A percentile compares a stretch with the other conserved stretches of the same genome.
Evolutionary conservation across 495 filamentous ascomycete species (phyloP).

Genomic region (Neurospora sp.): DNA sequence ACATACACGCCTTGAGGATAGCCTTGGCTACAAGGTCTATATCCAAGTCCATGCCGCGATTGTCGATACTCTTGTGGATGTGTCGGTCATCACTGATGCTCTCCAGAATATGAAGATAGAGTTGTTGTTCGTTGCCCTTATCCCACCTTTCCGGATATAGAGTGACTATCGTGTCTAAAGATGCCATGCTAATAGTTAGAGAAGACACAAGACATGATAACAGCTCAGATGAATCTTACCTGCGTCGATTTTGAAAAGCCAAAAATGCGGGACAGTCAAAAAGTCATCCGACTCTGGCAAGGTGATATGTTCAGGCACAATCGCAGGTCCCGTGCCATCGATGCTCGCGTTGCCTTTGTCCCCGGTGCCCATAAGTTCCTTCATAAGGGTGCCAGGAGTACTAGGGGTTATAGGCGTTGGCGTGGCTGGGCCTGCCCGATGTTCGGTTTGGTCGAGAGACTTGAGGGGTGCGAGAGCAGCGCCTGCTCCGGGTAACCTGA

Average conservation of each 20-base stretch:
- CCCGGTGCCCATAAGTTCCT: not conserved
- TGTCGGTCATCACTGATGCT: not conserved
- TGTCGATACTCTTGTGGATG: too few species aligned
- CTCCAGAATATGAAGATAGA: not conserved
- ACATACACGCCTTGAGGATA: not conserved
- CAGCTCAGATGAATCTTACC: not conserved
- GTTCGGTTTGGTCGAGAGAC: not conserved
- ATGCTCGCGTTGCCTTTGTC: accelerated
- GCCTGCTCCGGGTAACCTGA: not conserved
- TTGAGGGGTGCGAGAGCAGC: not conserved
- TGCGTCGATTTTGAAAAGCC: constrained; percentile 5
- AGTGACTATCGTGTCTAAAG: constrained; percentile 1
- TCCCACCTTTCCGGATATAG: constrained; percentile 3
- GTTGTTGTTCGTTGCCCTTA: not conserved
- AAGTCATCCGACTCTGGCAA: not conserved
- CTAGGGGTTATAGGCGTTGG: not conserved
- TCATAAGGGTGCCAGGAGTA: not conserved
- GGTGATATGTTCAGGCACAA: not conserved
- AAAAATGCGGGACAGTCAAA: constrained; percentile 5
- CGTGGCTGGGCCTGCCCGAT: not conserved
- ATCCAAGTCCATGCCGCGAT: too few species aligned
- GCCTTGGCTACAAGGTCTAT: not conserved
- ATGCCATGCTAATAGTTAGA: not conserved
- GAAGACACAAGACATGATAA: not conserved
- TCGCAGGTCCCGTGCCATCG: not conserved